Base-by-base conservation (phyloP, 805 yeast species). In the Nakazawaea peltata region DNA sequence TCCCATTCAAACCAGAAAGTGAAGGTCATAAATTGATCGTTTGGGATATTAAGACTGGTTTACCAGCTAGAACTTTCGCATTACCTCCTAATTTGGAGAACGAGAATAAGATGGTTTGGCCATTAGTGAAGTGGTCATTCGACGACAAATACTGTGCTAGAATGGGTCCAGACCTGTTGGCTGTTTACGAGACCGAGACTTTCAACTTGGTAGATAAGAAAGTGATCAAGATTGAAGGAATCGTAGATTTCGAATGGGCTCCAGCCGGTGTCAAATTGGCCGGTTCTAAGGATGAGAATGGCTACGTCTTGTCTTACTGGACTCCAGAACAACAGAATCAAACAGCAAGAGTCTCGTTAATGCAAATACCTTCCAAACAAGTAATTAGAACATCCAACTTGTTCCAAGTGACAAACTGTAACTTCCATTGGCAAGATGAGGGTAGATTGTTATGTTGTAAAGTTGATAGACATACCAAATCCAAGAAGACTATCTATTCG, bases 381-480 rank as follows among this genome's bases (percentile, higher is more conserved):
- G 77, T 87, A 31, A 60, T 92, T 42, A 83, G 97, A 72, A 83
- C 95, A 41, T 80, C 90, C 48, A 88, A 90, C 61, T 69, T 92
- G 61, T 87, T 92, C 70, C 96, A 92, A 64, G 98, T 92, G 34
- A 74, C 86, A 39, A 90, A 82, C 54, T 86, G 92, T 63, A 73
- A 80, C 51, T 63, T 92, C 65, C 86, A 79, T 69, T 92, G 99
- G 99, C 97, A 92, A 64, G 79, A 75, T 45, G 78, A 82, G 47
- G 86, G 85, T 44, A 79, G 77, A 49, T 81, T 67, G 57, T 65
- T 92, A 55, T 85, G 96, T 65, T 94, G 88, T 54, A 86, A 84
- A 66, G 96, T 92, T 48, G 96, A 88, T 60, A 85, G 97, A 64
- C 95, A 87, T 63, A 85, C 97, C 39, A 92, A 92, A 63, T 81